Evolutionary conservation across 2,329 filamentous ascomycete genomes (phyloP), one percentile per base, ranked within the genome.

Genomic region (Pyrenochaeta sp.): DNA sequence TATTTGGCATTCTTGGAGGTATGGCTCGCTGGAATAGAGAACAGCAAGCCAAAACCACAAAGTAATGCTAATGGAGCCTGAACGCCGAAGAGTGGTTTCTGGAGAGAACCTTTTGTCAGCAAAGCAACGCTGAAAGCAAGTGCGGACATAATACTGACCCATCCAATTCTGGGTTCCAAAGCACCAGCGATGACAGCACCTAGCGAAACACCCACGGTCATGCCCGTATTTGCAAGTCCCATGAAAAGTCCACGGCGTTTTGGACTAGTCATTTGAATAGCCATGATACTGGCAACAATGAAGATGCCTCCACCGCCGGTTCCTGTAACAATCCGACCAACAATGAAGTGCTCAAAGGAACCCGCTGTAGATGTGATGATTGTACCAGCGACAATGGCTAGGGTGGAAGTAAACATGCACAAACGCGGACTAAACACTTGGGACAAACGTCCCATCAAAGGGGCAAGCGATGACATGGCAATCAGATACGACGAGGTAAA

Each of bases 401-500:
- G 45, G 3, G 85, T 81, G 1, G 87, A 80, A 7, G 76, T 78
- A 18, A 89, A 75, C 40, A 91, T 79, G 60, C 88, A 86, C 15
- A 76, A 62, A 17, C 86, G 78, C 0, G 88, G 82, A 0, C 86
- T 83, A 68, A 95, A 93, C 17, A 94, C 83, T 58, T 85, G 83
- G 31, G 85, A 83, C 1, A 95, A 74, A 13, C 89, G 84, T 6
- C 89, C 89, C 26, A 83, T 79, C 2, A 95, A 69, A 0, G 90
- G 89, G 0, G 86, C 82, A 9, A 88, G 71, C 35, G 79, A 81
- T n/a, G 68, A 72, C 67, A 72, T 72, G 40, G 70, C 67, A 19
- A 72, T 67, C 10, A 94, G 77, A 65, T 90, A 95, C 2, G 86
- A 79, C 21, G 87, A 89, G 6, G 87, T 90, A 65, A 94, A 90